phyloP scores from a whole-genome alignment of 495 filamentous ascomycete genomes.

The Polyplosphaeria fusca region DNA sequence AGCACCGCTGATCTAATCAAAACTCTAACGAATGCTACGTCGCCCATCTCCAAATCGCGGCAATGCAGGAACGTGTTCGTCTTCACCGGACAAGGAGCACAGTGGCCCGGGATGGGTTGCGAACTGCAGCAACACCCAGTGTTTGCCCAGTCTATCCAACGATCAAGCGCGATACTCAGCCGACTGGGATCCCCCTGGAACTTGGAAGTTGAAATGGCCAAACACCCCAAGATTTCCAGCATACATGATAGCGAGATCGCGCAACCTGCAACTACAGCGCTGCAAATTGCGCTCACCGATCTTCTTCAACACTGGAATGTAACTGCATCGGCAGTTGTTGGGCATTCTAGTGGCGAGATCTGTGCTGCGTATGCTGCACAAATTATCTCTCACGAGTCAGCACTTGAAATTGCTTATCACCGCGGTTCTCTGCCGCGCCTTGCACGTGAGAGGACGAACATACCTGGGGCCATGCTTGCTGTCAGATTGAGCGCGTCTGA shows the following conservation, averaged over 20 bases:
- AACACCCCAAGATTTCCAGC: background rate
- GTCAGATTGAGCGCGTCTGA: background rate
- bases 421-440: background rate
- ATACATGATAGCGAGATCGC: constrained; percentile 3
- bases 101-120: background rate
- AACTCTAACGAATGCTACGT: background rate
- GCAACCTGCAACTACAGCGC: constrained; percentile 45
- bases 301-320: constrained; percentile 12
- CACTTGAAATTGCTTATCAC: background rate
- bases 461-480: constrained; percentile 10
- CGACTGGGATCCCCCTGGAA: background rate
- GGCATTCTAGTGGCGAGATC: constrained; percentile 31
- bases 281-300: constrained; percentile 48
- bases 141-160: constrained; percentile 36
- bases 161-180: background rate
- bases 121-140: constrained; percentile 30
- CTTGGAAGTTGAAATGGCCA: background rate
- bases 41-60: background rate
- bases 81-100: constrained; percentile 13
- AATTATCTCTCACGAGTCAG: background rate
- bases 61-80: background rate
- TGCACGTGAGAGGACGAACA: background rate
- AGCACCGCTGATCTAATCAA: background rate
- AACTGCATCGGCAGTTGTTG: background rate
- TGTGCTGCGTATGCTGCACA: constrained; percentile 8